Evolutionary conservation across 345 rosid species (phyloP), one percentile per base, ranked within the genome.

Genomic region (Noccaea caerulescens): DNA sequence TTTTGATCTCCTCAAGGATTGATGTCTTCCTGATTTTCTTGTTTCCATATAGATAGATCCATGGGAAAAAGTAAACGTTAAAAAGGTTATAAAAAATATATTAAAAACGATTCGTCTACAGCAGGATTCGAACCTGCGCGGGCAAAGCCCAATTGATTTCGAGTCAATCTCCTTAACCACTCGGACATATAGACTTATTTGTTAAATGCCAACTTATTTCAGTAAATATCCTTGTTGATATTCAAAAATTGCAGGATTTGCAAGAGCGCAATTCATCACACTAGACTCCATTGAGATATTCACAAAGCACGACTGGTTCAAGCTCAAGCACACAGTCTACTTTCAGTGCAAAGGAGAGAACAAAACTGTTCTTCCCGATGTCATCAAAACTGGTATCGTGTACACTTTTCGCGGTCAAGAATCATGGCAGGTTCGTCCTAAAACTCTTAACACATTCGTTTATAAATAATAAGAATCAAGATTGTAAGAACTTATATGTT

Each of bases 91-190:
- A 27, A 27, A 27, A 25, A 27, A 27, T 27, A 27, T 3, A 0
- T 27, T 1, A 3, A 27, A 27, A 27, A 2, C 0, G 0, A 27
- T 27, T 27, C 30, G 96, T 90, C 97, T 84, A 85, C 89, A 90
- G 93, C 91, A 90, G 98, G 97, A 93, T 90, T 93, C 97, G 93
- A 90, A 90, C 96, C 98, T 88, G 95, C 95, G 95, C 97, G 81
- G 95, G 93, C 93, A 84, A 0, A 76, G 96, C 93, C 97, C 86
- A 85, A 84, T 82, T 84, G 85, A 87, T 89, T 87, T 90, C 90
- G 85, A 86, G 92, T 86, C 91, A 85, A 85, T 83, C 95, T 88
- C 95, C 96, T 86, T 90, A 84, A 89, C 91, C 91, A 88, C 95
- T 90, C 93, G 89, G 49, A 44, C 49, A 44, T 44, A 44, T 44